Evolutionary conservation across 106 monocot species (phyloP), one percentile per base, ranked within the genome.

Genomic region (Posidonia australis): DNA sequence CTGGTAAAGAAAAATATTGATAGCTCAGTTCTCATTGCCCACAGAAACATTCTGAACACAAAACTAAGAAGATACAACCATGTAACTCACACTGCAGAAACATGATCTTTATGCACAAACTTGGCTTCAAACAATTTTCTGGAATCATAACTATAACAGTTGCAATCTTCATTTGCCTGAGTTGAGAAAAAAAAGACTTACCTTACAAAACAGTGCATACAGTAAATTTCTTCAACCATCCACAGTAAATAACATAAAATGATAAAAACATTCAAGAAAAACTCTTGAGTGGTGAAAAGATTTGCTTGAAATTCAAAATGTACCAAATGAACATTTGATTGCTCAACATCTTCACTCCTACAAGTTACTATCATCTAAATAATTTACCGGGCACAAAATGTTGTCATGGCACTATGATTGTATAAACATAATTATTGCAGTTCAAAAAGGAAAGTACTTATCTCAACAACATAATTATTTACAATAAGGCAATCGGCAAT

Each of bases 151-250:
- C 82, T 91, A 58, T 91, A 99, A 36, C 84, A 99, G 60, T 83
- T 99, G 63, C 81, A 83, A 77, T 99, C 98, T 86, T 99, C 98
- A 81, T 99, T 99, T 76, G 91, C 98, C 98, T 99, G 70, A 30
- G 42, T 18, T 17, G 70, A 45, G n/a, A 23, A 70, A 24, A 14
- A 55, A 47, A 57, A 10, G 26, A 57, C 28, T 36, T 4, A 36
- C 5, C 7, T 36, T 2, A 36, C 36, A 4, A 7, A 36, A 36
- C 36, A 36, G 2, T 36, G 36, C 36, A 36, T 7, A 4, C 36
- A 36, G 7, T 7, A 4, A 7, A 36, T 36, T 36, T 36, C 36
- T 36, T 36, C 5, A 36, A 36, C 7, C 2, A 36, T 36, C 36
- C 2, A 2, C 7, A 36, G 2, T 4, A 36, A 36, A 36, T 36